These are phyloP conservation scores for Abrus precatorius DNA, from an alignment of 306 rosid genomes.

Conservation along the genomic window DNA sequence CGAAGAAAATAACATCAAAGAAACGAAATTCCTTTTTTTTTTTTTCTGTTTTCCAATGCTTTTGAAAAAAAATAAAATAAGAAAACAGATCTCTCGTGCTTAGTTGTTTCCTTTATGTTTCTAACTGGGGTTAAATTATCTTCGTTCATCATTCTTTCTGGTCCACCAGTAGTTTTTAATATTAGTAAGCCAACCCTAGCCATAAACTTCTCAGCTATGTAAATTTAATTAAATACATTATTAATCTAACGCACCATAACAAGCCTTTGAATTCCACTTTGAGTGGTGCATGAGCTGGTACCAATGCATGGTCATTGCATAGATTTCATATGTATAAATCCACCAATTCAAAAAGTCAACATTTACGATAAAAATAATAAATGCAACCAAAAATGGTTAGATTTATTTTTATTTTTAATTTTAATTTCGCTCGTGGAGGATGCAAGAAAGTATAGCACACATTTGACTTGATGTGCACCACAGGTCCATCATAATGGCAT, in stretches of 20 bases:
- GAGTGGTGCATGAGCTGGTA: constrained; percentile 39
- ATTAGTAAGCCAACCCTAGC: constrained; percentile 11
- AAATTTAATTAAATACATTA: constrained; percentile 10
- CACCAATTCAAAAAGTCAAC: constrained; percentile 26
- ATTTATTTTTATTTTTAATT: neutral
- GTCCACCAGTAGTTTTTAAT: neutral
- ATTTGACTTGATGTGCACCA: constrained; percentile 47
- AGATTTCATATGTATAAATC: constrained; percentile 17
- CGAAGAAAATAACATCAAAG: neutral
- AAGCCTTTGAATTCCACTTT: constrained; percentile 31
- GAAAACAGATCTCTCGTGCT: neutral
- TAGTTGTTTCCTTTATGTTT: neutral
- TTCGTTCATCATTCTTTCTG: neutral
- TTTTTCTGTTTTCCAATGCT: neutral
- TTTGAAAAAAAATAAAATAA: neutral
- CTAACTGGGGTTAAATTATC: constrained; percentile 10
- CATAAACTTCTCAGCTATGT: constrained; percentile 24
- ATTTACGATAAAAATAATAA: constrained; percentile 5
- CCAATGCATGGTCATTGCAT: constrained; percentile 19
- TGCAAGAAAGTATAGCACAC: neutral
- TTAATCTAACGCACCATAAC: constrained; percentile 18
- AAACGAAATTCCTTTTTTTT: neutral
- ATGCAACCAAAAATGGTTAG: constrained; percentile 28
- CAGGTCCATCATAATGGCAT: constrained; percentile 34
- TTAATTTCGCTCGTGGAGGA: neutral